Evolutionary conservation across 805 yeast species (phyloP).

Genomic region (Kazachstania bromeliacearum): DNA sequence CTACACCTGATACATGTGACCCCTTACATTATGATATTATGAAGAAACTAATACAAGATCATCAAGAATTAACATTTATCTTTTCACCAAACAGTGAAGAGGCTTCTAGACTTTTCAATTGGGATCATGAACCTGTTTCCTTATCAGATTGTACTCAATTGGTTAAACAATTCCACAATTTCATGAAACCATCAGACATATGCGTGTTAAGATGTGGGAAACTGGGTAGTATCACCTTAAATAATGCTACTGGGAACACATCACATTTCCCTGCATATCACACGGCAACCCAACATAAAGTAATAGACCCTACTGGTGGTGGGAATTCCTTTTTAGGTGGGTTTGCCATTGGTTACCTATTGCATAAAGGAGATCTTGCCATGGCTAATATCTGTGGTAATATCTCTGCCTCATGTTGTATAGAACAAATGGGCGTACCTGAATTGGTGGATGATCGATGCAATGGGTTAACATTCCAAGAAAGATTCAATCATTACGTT

Average conservation of each 20-base stretch:
- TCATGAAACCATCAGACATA: conserved; percentile 30
- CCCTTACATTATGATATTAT: conserved; percentile 37
- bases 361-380: conserved; percentile 37
- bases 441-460: conserved; percentile 35
- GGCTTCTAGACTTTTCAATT: conserved; percentile 55
- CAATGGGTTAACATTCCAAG: conserved; percentile 47
- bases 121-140: conserved; percentile 34
- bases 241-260: conserved; percentile 6
- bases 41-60: conserved; percentile 10
- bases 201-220: conserved; percentile 67
- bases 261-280: conserved; percentile 72
- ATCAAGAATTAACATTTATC: conserved; percentile 8
- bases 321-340: conserved; percentile 89
- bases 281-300: conserved; percentile 32
- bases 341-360: conserved; percentile 49
- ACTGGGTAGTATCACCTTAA: conserved; percentile 50
- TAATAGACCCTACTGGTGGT: conserved; percentile 90
- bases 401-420: conserved; percentile 70
- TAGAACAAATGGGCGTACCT: conserved; percentile 77
- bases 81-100: conserved; percentile 83
- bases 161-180: conserved; percentile 34
- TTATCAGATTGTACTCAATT: conserved; percentile 34
- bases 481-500: conserved; percentile 38
- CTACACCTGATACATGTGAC: conserved; percentile 67
- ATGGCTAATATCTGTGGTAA: conserved; percentile 60